A percentile compares a stretch with the other conserved stretches of the same genome.
These are phyloP conservation scores for Nemania sp. DNA, from an alignment of 2,329 filamentous ascomycete genomes.

Conservation along the genomic window DNA sequence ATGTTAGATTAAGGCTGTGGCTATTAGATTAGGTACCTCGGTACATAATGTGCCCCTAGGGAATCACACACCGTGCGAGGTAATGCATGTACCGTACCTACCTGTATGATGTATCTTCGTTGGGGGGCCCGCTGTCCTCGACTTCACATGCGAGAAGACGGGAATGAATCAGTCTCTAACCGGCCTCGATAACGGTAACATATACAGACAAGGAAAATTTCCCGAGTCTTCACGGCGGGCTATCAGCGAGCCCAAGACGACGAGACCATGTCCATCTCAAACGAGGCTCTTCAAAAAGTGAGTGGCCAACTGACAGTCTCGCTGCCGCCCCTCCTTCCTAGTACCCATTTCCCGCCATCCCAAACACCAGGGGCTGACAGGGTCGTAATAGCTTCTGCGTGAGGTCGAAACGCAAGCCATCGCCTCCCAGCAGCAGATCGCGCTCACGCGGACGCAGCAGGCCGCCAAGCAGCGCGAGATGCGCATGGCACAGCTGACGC, in stretches of 20 bases:
- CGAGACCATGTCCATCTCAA: conserved; percentile 80
- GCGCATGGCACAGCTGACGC: conserved; percentile 85
- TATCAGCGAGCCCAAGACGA: background rate
- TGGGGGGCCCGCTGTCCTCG: background rate
- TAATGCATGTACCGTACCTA: no score
- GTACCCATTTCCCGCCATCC: background rate
- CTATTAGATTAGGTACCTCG: no score
- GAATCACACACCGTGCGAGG: background rate
- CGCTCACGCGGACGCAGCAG: conserved; percentile 82
- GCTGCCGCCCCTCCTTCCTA: background rate
- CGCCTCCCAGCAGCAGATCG: conserved; percentile 89
- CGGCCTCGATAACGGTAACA: background rate
- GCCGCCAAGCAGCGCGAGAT: conserved; percentile 84
- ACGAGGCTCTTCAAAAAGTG: conserved; percentile 93
- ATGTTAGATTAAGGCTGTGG: no score
- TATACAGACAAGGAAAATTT: background rate
- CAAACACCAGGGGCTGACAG: conserved; percentile 13
- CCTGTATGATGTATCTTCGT: background rate
- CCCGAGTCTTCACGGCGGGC: background rate
- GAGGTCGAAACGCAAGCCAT: conserved; percentile 93
- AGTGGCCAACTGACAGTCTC: conserved; percentile 5
- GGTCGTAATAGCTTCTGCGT: conserved; percentile 71
- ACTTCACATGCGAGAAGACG: background rate
- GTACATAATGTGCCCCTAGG: no score
- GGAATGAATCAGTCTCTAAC: background rate